Conservation (phyloP, 768 basidiomycete genomes). For the Hortiboletus campestris region DNA sequence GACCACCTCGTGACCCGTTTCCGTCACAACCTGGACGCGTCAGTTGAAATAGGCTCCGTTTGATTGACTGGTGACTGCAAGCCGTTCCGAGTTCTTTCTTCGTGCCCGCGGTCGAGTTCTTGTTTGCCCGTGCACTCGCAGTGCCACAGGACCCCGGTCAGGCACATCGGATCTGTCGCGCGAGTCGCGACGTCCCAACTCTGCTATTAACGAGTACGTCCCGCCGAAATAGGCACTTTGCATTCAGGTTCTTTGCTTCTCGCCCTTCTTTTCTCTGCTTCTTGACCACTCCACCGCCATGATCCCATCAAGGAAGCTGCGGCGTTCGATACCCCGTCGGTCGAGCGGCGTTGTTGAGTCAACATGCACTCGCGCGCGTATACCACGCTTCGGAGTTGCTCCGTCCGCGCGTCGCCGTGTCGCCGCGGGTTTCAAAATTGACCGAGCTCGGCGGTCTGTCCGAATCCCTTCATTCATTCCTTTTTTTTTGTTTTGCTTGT, state of each 20-base stretch:
- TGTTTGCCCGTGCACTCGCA: too few species aligned
- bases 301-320: conserved; percentile 1
- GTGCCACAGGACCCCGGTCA: too few species aligned
- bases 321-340: neutral
- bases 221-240: neutral
- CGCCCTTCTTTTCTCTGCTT: neutral
- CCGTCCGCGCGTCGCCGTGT: neutral
- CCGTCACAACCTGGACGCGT: neutral
- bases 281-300: neutral
- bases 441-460: neutral
- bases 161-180: too few species aligned
- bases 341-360: too few species aligned
- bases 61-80: neutral
- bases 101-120: neutral
- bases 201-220: neutral
- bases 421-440: neutral
- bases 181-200: neutral
- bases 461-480: neutral
- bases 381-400: neutral
- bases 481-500: neutral
- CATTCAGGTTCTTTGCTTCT: neutral
- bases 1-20: neutral
- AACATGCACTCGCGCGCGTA: neutral
- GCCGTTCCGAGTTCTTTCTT: neutral
- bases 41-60: neutral